phyloP scores from a whole-genome alignment of 1,139 yeast species.

The Geotrichum carabidarum region DNA sequence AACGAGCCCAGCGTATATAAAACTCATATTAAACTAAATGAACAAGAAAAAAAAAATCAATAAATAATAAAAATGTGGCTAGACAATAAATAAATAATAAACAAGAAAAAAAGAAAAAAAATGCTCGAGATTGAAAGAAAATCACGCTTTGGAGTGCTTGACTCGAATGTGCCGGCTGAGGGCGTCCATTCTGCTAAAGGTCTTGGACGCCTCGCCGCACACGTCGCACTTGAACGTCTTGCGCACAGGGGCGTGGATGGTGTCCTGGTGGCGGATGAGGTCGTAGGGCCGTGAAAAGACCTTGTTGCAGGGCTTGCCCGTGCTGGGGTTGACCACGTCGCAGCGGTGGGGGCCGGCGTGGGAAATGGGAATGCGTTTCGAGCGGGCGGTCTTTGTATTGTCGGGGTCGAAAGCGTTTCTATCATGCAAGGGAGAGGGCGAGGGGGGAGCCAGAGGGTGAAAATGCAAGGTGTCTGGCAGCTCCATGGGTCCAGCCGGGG shows the following conservation, averaged over 20 bases:
- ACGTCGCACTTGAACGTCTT: slow-evolving; percentile 81
- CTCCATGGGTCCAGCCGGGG: background rate
- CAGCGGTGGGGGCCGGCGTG: slow-evolving; percentile 49
- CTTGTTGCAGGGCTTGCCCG: slow-evolving; percentile 66
- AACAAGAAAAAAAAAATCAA: slow-evolving; percentile 9
- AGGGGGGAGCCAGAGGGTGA: background rate
- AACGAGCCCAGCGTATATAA: background rate
- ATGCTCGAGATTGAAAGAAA: background rate
- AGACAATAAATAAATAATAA: background rate
- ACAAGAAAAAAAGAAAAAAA: background rate
- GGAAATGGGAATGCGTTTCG: slow-evolving; percentile 21
- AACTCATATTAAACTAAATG: slow-evolving; percentile 6
- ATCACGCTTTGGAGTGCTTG: slow-evolving; percentile 49
- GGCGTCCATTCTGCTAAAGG: slow-evolving; percentile 92
- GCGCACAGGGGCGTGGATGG: slow-evolving; percentile 86
- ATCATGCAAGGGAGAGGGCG: slow-evolving; percentile 9
- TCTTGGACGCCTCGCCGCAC: slow-evolving; percentile 69
- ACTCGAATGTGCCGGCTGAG: slow-evolving; percentile 87
- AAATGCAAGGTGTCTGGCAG: background rate
- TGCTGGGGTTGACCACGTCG: slow-evolving; percentile 54
- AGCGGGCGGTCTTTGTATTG: slow-evolving; percentile 10
- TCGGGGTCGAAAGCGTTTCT: background rate
- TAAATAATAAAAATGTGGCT: background rate
- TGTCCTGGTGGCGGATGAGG: slow-evolving; percentile 89
- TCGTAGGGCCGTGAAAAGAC: slow-evolving; percentile 92